Conservation (phyloP, 805 yeast genomes). For the Candida vartiovaarae region DNA sequence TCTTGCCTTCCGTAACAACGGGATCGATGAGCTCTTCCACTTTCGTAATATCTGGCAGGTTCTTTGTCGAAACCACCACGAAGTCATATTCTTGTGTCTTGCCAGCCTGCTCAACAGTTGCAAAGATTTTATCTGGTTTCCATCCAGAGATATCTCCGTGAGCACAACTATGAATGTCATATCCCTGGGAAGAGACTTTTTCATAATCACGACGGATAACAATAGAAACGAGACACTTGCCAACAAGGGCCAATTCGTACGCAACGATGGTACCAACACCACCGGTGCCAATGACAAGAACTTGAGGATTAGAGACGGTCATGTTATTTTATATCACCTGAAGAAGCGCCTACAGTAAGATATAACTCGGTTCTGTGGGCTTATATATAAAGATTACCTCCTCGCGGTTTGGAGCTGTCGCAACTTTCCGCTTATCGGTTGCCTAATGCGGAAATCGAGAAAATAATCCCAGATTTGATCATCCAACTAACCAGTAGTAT, state of each 20-base stretch:
- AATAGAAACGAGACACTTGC: slow-evolving; percentile 46
- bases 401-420: neutral
- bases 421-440: neutral
- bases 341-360: no score
- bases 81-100: slow-evolving; percentile 41
- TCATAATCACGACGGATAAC: slow-evolving; percentile 64
- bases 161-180: slow-evolving; percentile 50
- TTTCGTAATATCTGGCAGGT: slow-evolving; percentile 52
- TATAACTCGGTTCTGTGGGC: neutral
- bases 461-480: no score
- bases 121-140: slow-evolving; percentile 49
- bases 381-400: neutral
- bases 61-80: slow-evolving; percentile 55
- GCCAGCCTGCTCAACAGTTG: slow-evolving; percentile 40
- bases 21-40: slow-evolving; percentile 44
- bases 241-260: slow-evolving; percentile 44
- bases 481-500: no score
- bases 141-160: slow-evolving; percentile 50
- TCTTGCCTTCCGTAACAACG: slow-evolving; percentile 39
- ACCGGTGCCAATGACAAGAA: slow-evolving; percentile 71
- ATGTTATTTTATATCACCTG: no score
- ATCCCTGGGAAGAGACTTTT: slow-evolving; percentile 44
- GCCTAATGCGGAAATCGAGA: neutral
- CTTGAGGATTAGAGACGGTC: slow-evolving; percentile 22
- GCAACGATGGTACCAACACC: slow-evolving; percentile 84